Evolutionary conservation across 169 alveolate genomes (phyloP).

Genomic region (Cryptosporidium andersoni): DNA sequence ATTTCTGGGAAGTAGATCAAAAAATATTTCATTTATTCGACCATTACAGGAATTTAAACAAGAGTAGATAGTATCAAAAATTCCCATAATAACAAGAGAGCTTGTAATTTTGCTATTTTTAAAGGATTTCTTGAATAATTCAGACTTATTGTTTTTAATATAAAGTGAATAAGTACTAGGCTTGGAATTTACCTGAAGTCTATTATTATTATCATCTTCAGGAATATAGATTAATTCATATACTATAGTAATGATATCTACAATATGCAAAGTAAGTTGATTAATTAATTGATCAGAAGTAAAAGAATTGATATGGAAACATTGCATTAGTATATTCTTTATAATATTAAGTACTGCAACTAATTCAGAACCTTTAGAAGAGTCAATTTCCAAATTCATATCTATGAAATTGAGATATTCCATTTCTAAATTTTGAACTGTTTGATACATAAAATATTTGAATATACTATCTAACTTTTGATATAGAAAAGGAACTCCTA

Average conservation of each 20-base stretch:
- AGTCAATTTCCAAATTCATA: too few relatives aligned
- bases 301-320: background rate
- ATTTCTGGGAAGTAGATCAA: conserved; percentile 28
- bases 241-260: conserved; percentile 5
- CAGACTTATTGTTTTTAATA: background rate
- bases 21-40: conserved; percentile 15
- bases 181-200: conserved; percentile 8
- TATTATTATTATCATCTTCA: background rate
- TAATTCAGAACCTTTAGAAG: conserved; percentile 1
- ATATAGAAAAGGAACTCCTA: background rate
- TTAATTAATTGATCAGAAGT: background rate
- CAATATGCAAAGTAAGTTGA: background rate
- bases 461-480: conserved; percentile 43
- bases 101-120: conserved; percentile 23
- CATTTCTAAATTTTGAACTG: too few relatives aligned
- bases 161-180: background rate
- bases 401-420: too few relatives aligned
- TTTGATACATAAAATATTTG: too few relatives aligned
- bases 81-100: conserved; percentile 1
- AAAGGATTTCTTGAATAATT: conserved; percentile 25
- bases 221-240: background rate
- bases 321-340: background rate
- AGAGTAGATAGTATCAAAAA: conserved; percentile 40
- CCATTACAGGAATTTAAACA: conserved; percentile 42
- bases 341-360: conserved; percentile 3